Base-by-base conservation (phyloP, 2,329 filamentous ascomycete genomes). In the Cryphonectria japonica region DNA sequence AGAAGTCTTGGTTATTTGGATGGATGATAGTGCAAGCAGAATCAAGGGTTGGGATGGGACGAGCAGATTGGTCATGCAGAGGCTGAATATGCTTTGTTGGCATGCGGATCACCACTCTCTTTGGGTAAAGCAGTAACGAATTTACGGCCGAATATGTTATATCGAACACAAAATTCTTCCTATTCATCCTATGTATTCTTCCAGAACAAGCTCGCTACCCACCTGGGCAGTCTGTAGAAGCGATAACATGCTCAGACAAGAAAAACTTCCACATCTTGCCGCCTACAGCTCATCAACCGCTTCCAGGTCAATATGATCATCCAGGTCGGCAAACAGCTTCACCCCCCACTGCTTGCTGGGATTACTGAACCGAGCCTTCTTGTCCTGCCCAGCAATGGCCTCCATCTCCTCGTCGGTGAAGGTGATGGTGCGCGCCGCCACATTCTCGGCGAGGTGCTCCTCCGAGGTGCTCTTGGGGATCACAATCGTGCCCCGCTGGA, bases 381-480 rank as follows among this genome's bases (percentile, higher is more conserved):
- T 72, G 61, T 73, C 72, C 9, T 66, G 65, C 63, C 73, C 70
- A 0, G 74, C 68, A 71, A 83, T 78, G 8, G 78, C 75, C 14
- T 73, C 68, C 57, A 83, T 73, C 75, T 87, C 82, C 39, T 79
- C 78, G 8, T 78, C 74, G 8, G 78, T 78, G 71, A 85, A 79
- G 11, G 71, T 73, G 66, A 84, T 80, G 4, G 90, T 83, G 60
- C 85, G 82, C 69, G 90, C 84, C 1, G 76, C 79, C 8, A 83
- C 78, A 72, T 88, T 87, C 76, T 86, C 82, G 26, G 76, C 69
- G 34, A 87, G 83, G 50, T 82, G 76, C 57, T 78, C 74, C 66
- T 80, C 78, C 71, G 84, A 82, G 4, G 79, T 80, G 68, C 82
- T 84, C 78, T 87, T 87, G 1, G 85, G 86, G 57, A 88, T 87